These are phyloP conservation scores for Cercospora citrullina DNA, from an alignment of 2,329 filamentous ascomycete genomes.

Conservation along the genomic window DNA sequence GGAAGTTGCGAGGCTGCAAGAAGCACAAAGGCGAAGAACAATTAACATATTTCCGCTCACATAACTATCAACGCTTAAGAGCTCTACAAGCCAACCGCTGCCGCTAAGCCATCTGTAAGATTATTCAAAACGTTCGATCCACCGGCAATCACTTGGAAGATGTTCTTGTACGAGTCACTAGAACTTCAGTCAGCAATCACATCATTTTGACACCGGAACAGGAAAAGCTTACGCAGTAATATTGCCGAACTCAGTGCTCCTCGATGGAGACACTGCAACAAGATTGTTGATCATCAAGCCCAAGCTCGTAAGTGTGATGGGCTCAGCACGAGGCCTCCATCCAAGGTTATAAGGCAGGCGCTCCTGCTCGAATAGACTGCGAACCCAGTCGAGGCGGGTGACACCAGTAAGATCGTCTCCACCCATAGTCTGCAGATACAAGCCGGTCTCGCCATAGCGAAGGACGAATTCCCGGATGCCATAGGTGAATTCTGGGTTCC, in stretches of 20 bases:
- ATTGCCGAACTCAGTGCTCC: conserved; percentile 27
- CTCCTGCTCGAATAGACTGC: conserved; percentile 42
- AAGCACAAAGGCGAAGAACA: too few species aligned
- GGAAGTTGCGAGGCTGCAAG: background rate
- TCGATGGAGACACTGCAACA: conserved; percentile 27
- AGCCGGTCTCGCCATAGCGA: conserved; percentile 41
- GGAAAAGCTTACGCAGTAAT: conserved; percentile 20
- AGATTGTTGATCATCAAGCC: conserved; percentile 33
- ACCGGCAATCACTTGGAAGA: conserved; percentile 29
- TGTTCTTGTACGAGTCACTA: conserved; percentile 31
- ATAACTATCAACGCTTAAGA: background rate
- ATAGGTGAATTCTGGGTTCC: conserved; percentile 40
- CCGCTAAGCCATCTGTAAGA: conserved; percentile 29
- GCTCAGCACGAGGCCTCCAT: conserved; percentile 36
- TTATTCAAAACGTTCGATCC: conserved; percentile 34
- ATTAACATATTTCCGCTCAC: too few species aligned
- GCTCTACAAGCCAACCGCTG: conserved; percentile 30
- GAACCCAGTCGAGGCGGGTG: conserved; percentile 39
- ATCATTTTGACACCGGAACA: background rate
- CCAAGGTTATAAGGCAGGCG: conserved; percentile 41
- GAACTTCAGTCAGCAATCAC: background rate
- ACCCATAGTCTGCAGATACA: conserved; percentile 43
- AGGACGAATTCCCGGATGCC: conserved; percentile 17
- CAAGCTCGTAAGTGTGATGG: conserved; percentile 30
- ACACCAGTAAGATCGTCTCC: conserved; percentile 37